A percentile compares a stretch with the other conserved stretches of the same genome.
These are phyloP conservation scores for Candida germanica DNA, from an alignment of 805 yeast species.

Conservation along the genomic window DNA sequence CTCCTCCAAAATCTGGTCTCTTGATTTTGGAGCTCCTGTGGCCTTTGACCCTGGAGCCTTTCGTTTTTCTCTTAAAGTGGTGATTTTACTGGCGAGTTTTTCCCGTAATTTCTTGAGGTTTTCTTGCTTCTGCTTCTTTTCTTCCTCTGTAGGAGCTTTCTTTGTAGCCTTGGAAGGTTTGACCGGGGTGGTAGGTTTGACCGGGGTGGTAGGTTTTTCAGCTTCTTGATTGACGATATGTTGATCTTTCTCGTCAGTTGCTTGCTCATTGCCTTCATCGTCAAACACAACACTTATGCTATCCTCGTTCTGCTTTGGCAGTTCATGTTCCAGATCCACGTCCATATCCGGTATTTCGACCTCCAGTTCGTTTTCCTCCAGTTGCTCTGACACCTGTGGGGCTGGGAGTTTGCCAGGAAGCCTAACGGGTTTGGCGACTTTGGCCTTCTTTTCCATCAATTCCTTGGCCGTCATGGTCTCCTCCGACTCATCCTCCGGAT, in stretches of 20 bases:
- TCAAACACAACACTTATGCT: constrained; percentile 52
- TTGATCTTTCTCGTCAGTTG: not conserved
- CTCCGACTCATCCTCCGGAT: constrained; percentile 58
- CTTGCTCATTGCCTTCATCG: constrained; percentile 48
- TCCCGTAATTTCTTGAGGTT: constrained; percentile 68
- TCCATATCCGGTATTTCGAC: constrained; percentile 14
- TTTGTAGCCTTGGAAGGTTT: constrained; percentile 13
- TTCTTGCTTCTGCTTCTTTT: constrained; percentile 40
- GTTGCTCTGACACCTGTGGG: constrained; percentile 12
- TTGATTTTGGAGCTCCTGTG: constrained; percentile 77
- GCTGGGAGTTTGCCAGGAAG: constrained; percentile 33
- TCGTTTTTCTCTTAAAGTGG: constrained; percentile 67
- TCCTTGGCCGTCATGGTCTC: constrained; percentile 52
- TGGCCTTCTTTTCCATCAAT: constrained; percentile 52
- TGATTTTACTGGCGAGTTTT: constrained; percentile 75
- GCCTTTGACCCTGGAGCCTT: constrained; percentile 87
- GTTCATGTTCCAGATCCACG: constrained; percentile 10
- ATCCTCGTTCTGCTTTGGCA: constrained; percentile 6
- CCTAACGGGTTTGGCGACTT: constrained; percentile 48
- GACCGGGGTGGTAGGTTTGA: constrained; percentile 4
- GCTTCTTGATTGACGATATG: constrained; percentile 1
- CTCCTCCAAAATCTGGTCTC: constrained; percentile 75
- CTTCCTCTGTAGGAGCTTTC: constrained; percentile 43
- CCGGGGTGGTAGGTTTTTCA: constrained; percentile 1
- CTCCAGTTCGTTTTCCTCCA: constrained; percentile 12